Base-by-base conservation (phyloP, 202 grass and related monocot species). In the Zizania palustris region DNA sequence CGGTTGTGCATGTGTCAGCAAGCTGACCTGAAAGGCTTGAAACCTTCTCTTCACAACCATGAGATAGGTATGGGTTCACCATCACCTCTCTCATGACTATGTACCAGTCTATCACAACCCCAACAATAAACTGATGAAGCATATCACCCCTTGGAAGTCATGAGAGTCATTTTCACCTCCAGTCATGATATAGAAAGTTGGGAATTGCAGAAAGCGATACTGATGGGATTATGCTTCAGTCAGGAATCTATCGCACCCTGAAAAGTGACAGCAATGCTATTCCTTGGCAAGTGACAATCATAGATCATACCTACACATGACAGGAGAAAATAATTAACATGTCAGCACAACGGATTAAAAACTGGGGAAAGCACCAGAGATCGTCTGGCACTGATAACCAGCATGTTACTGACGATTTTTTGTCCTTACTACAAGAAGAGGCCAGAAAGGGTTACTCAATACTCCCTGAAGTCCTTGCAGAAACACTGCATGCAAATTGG, bases 11-110 rank as follows among this genome's bases (percentile, higher is more conserved):
- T 18, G 51, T 54, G 63, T 67, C 76, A 53, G 70, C 54, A 62
- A 53, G 76, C 83, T 74, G 70, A 38, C 63, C 54, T 68, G 44
- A 57, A 80, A 62, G 63, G 22, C 55, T 55, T 68, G 54, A 65
- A 80, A 80, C 61, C 37, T 60, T n/a, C 43, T 38, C 18, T 0
- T 51, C 9, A 33, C 22, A 63, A 4, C 6, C 34, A 35, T 48
- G 44, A 28, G 60, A 71, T 45, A 41, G 48, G 41, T 65, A 41
- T 50, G 48, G 38, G 18, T 34, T 38, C 28, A 49, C 43, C 11
- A 55, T 20, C 51, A 55, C n/a, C 6, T 4, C n/a, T 55, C 51
- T 55, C n/a, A 20, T 55, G 51, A 55, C 51, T 15, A 55, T 55
- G 8, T 16, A 55, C 51, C 51, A 20, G 51, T 55, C 19, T 55